Evolutionary conservation across 129 eudicot genomes (phyloP), one percentile per base, ranked within the genome.

Genomic region (Silybum marianum): DNA sequence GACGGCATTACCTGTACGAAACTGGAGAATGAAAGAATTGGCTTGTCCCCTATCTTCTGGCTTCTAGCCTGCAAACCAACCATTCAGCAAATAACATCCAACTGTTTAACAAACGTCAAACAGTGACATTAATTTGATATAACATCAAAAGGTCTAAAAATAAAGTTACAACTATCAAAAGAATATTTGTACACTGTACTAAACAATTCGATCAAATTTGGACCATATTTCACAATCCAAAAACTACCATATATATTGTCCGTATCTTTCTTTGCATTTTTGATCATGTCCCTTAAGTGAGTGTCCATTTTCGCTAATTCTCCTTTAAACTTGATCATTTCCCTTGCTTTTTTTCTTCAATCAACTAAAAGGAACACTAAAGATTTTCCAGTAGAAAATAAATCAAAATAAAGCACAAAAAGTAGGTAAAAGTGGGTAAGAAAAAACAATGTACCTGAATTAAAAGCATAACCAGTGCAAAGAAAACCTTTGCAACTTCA

Each of bases 21-120:
- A 65, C 14, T 65, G 30, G 28, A 65, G 69, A 65, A 65, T 0
- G 69, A 65, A 65, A 65, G 69, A 65, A 92, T 87, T 6, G 97
- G 92, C 80, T 90, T 92, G 76, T 90, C 94, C 62, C 97, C 97
- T 73, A 86, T 87, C 81, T 92, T 89, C 84, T 92, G 97, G 18
- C 75, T 81, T 78, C 94, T 88, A 69, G 88, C 88, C 97, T 92
- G 92, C 66, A 84, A 78, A 80, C 74, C 26, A 14, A 78, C 7
- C 28, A 71, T 18, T 9, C 66, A 58, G 23, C 66, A 58, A 58
- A 58, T 58, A 58, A 58, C 66, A 58, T 19, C 10, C 66, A 58
- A 58, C 66, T 58, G 66, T 58, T 58, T 58, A 58, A 58, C 23
- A 58, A 65, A 65, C 22, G 69, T 65, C 13, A 65, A 65, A 65